These are phyloP conservation scores for Phytophthora brassicae DNA, from an alignment of 352 stramenopile genomes.

Conservation along the genomic window DNA sequence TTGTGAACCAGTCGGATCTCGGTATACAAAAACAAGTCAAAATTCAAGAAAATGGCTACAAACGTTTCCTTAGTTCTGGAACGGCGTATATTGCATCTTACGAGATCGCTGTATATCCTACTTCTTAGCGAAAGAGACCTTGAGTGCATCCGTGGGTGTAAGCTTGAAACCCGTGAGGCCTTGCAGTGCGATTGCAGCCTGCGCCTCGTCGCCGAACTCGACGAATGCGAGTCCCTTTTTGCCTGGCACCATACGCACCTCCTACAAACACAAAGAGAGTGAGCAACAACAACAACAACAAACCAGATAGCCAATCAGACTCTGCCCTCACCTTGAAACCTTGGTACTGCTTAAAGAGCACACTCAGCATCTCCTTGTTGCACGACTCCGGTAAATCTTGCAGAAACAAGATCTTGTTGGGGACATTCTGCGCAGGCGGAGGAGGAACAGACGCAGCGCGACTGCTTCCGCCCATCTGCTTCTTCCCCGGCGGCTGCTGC, in stretches of 20 bases:
- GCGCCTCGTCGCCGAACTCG: conserved; percentile 92
- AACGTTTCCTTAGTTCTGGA: too few relatives aligned
- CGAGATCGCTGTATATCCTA: too few relatives aligned
- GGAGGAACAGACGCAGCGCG: conserved; percentile 43
- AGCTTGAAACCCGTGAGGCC: conserved; percentile 85
- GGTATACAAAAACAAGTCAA: conserved; percentile 25
- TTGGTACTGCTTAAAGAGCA: conserved; percentile 97
- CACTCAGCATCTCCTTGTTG: conserved; percentile 95
- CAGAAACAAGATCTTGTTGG: conserved; percentile 94
- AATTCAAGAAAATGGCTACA: conserved; percentile 15
- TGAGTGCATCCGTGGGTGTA: conserved; percentile 77
- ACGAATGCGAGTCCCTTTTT: conserved; percentile 95
- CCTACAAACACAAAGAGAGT: conserved; percentile 34
- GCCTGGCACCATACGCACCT: conserved; percentile 94
- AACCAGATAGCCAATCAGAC: neutral
- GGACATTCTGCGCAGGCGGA: conserved; percentile 54
- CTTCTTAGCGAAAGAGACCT: conserved; percentile 88
- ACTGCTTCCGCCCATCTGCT: conserved; percentile 28
- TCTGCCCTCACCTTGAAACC: conserved; percentile 88
- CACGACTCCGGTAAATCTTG: conserved; percentile 92
- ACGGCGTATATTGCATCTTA: too few relatives aligned
- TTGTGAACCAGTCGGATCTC: neutral
- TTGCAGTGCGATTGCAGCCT: conserved; percentile 80
- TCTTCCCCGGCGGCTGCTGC: conserved; percentile 27
- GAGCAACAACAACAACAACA: conserved; percentile 1